Evolutionary conservation across 306 rosid species (phyloP).

Genomic region (Ormosia emarginata): DNA sequence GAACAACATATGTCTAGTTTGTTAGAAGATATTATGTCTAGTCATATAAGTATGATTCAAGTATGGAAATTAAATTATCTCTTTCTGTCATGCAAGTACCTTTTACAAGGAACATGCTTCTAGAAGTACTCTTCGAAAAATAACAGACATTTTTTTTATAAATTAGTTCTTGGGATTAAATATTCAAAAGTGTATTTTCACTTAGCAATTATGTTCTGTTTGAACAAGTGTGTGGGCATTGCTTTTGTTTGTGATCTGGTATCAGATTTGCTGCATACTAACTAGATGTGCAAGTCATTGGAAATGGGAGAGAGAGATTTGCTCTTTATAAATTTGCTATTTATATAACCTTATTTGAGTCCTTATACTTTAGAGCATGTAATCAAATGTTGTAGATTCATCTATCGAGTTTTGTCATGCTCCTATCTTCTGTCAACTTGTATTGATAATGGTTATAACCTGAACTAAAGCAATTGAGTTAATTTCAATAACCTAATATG

Average conservation of each 20-base stretch:
- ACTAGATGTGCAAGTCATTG: neutral
- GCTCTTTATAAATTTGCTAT: too few species aligned
- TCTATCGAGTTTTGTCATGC: too few species aligned
- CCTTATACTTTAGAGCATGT: too few species aligned
- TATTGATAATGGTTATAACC: too few species aligned
- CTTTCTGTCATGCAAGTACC: neutral
- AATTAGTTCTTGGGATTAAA: neutral
- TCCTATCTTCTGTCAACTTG: too few species aligned
- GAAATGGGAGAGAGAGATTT: neutral
- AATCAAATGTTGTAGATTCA: too few species aligned
- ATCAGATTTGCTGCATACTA: neutral
- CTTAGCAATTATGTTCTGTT: neutral
- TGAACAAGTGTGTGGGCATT: neutral
- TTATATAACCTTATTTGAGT: too few species aligned
- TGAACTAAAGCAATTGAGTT: too few species aligned
- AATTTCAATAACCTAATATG: too few species aligned
- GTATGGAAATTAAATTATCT: neutral
- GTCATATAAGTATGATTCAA: neutral
- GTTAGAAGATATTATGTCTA: too few species aligned
- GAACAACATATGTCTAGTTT: too few species aligned
- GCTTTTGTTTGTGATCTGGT: neutral
- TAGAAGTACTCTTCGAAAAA: too few species aligned
- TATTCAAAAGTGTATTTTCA: neutral
- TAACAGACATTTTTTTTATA: neutral
- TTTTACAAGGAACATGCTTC: neutral